These are phyloP conservation scores for Lipomyces sp. DNA, from an alignment of 805 yeast genomes.

Conservation along the genomic window DNA sequence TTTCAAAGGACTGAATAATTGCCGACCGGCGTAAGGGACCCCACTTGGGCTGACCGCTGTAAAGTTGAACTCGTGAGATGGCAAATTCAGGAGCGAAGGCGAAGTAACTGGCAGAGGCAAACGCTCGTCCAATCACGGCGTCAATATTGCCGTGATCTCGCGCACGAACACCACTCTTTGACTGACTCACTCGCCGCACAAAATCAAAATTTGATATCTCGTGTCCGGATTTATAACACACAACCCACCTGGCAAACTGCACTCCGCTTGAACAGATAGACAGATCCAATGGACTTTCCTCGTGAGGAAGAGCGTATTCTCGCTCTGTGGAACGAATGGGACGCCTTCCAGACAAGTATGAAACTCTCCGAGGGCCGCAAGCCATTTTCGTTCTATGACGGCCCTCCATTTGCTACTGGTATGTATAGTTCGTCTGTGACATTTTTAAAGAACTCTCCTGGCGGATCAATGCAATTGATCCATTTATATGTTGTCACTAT, in stretches of 20 bases:
- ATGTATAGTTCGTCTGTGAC: slow-evolving; percentile 1
- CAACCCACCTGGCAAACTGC: not conserved
- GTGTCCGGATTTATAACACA: not conserved
- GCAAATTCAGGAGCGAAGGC: not conserved
- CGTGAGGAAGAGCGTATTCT: slow-evolving; percentile 85
- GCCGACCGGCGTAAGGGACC: too few species aligned
- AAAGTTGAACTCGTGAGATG: not conserved
- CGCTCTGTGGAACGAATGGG: slow-evolving; percentile 82
- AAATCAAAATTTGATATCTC: not conserved
- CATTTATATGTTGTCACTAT: not conserved
- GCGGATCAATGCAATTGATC: not conserved
- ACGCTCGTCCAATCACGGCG: not conserved
- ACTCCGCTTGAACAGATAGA: not conserved
- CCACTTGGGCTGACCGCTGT: too few species aligned
- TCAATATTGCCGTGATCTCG: not conserved
- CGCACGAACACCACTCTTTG: not conserved
- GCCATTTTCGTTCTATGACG: slow-evolving; percentile 92
- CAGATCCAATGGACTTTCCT: slow-evolving; percentile 63
- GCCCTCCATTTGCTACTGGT: slow-evolving; percentile 96
- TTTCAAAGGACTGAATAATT: too few species aligned
- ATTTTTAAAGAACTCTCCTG: not conserved
- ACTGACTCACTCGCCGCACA: not conserved
- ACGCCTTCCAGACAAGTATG: slow-evolving; percentile 89
- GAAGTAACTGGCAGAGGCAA: not conserved
- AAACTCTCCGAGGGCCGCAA: slow-evolving; percentile 84